Base-by-base conservation (phyloP, 257 asterid genomes). In the Verbena officinalis region DNA sequence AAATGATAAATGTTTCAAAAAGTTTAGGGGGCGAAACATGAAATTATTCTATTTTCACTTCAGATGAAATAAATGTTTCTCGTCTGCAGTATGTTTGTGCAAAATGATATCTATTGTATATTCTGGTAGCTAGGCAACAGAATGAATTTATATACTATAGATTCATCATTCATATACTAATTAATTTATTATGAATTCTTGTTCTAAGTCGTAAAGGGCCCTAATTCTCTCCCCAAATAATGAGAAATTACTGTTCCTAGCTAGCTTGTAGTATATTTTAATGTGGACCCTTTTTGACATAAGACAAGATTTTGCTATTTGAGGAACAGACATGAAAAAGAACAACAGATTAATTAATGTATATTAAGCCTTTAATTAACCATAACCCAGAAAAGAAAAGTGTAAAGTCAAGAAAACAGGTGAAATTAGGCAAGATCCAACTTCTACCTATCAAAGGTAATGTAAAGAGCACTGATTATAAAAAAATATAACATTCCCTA, bases 351-450 rank as follows among this genome's bases (percentile, higher is more conserved):
- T 61, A 67, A 65, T 58, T 33, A 60, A 43, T 69, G 62, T 20
- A 56, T 30, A 5, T 20, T 59, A 24, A 44, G 11, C 10, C 40
- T 59, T 53, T 34, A 21, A n/a, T n/a, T n/a, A 30, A 50, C 43
- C 52, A 9, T 43, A n/a, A n/a, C 65, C 63, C 55, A 38, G 33
- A 55, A 59, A 73, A 53, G 61, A 42, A 55, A 42, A 53, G 45
- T 50, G 33, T 36, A 53, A 72, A 72, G 70, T 55, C 65, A 27
- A 21, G 71, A 44, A 52, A 22, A 62, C 56, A 43, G 62, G 30
- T 40, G 59, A 69, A 60, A 27, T 78, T 73, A 78, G 77, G 80
- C 75, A 65, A 49, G 15, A 49, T 42, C 67, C 72, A 56, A 70
- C 83, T 73, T 73, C 52, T n/a, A 40, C 17, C 54, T 16, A 15